Evolutionary conservation across 768 basidiomycete species (phyloP).

Genomic region (Rossbeevera mucosa): DNA sequence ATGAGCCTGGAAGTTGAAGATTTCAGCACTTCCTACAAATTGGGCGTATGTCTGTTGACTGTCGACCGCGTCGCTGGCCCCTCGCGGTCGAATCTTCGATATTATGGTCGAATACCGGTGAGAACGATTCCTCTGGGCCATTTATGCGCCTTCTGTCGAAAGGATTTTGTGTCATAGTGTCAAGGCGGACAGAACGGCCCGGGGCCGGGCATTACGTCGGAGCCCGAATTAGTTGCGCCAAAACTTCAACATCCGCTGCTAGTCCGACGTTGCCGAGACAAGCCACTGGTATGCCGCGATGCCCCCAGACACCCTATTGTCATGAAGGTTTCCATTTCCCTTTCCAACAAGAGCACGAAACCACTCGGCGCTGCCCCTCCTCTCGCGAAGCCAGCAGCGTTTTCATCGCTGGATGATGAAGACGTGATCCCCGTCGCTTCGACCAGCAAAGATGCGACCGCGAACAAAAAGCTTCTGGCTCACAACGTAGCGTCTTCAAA

Average conservation of each 20-base stretch:
- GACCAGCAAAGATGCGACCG: conserved; percentile 36
- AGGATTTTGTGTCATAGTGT: conserved; percentile 49
- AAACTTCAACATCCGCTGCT: background rate
- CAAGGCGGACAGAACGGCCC: background rate
- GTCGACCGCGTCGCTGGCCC: conserved; percentile 46
- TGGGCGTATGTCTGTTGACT: conserved; percentile 65
- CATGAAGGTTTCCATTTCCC: conserved; percentile 92
- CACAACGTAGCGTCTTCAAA: conserved; percentile 60
- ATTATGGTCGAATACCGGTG: conserved; percentile 53
- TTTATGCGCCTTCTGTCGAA: conserved; percentile 88
- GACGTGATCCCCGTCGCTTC: conserved; percentile 44
- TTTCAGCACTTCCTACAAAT: conserved; percentile 59
- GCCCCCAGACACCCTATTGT: background rate
- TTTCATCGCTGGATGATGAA: conserved; percentile 63
- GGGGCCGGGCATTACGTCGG: background rate
- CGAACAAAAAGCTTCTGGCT: conserved; percentile 53
- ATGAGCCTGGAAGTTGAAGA: conserved; percentile 1
- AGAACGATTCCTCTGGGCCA: conserved; percentile 80
- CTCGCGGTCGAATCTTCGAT: conserved; percentile 23
- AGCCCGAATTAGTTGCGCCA: background rate
- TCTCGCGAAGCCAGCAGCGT: conserved; percentile 57
- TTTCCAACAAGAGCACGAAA: conserved; percentile 50
- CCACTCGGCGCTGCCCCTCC: conserved; percentile 49
- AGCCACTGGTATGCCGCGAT: background rate
- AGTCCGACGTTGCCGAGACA: background rate